Evolutionary conservation across 257 asterid species (phyloP), one percentile per base, ranked within the genome.

Genomic region (Agastache rugosa): DNA sequence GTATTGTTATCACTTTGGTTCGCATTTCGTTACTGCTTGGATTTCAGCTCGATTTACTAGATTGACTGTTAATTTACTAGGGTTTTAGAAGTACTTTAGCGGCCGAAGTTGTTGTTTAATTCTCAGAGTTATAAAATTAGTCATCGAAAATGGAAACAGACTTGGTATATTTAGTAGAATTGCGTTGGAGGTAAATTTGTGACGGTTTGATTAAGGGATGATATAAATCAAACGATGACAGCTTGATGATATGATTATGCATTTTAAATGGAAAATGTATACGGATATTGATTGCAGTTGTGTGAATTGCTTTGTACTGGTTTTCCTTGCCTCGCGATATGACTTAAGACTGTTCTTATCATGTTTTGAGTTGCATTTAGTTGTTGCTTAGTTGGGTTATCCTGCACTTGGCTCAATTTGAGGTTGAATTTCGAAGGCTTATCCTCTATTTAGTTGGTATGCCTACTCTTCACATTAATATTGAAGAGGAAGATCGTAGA

Each of bases 81-180:
- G 77, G 80, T 65, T 81, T 67, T 58, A 15, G 66, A 50, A 23
- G 73, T 63, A 39, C 27, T 22, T 73, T 48, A 20, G 47, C 37
- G 44, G 27, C n/a, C 17, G 22, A 34, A 31, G 42, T 51, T 62
- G 4, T 16, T 50, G 25, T 42, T 34, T 47, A 3, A 69, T 61
- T 2, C 44, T 22, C 45, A 7, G 20, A n/a, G 61, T 23, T 62
- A 39, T 59, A 61, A 22, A 58, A 5, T 47, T 60, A 19, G 62
- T 67, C 35, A 1, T 58, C n/a, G 37, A 27, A 29, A 37, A 56
- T 20, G 63, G 39, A 58, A n/a, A 39, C 17, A 0, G 17, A 23
- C 19, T 63, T 41, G 6, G 34, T 64, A 37, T 11, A 35, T 6
- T 37, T 23, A 14, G 16, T 66, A 45, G 23, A 45, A 23, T 56